These are phyloP conservation scores for Camellia sinensis DNA, from an alignment of 148 eudicot species.

Conservation along the genomic window DNA sequence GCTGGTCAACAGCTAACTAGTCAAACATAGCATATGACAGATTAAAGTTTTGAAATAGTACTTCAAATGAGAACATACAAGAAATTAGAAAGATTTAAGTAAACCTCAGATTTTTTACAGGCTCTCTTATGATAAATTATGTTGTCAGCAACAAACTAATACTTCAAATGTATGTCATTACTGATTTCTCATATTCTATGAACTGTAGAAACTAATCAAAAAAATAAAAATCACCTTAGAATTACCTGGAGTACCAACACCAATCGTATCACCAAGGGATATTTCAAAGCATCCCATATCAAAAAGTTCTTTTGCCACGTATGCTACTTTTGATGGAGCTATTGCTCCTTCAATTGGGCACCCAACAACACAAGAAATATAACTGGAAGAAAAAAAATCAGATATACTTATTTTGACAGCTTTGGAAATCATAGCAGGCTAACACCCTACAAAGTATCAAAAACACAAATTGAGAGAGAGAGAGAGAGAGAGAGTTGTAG, in stretches of 20 bases:
- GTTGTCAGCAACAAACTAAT: background rate
- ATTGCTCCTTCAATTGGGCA: slow-evolving; percentile 93
- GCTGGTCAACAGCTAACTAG: background rate
- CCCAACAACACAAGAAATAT: slow-evolving; percentile 94
- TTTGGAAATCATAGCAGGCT: background rate
- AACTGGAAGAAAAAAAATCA: slow-evolving; percentile 35
- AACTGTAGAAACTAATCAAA: background rate
- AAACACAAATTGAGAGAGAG: background rate
- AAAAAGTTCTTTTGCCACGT: slow-evolving; percentile 75
- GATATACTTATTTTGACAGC: slow-evolving; percentile 9
- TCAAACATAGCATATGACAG: background rate
- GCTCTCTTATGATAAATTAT: background rate
- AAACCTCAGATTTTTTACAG: background rate
- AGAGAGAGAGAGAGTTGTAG: background rate
- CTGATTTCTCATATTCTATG: background rate
- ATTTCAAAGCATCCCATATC: slow-evolving; percentile 88
- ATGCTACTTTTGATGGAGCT: slow-evolving; percentile 83
- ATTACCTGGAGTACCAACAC: slow-evolving; percentile 93
- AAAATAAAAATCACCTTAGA: slow-evolving; percentile 2
- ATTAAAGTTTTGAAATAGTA: no score
- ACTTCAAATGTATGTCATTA: background rate
- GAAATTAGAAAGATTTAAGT: background rate
- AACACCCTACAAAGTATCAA: background rate
- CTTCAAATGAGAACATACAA: background rate
- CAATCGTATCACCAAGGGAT: slow-evolving; percentile 95